Evolutionary conservation across 1,284 basidiomycete genomes (phyloP), one percentile per base, ranked within the genome.

Genomic region (Cutaneotrichosporon sp.): DNA sequence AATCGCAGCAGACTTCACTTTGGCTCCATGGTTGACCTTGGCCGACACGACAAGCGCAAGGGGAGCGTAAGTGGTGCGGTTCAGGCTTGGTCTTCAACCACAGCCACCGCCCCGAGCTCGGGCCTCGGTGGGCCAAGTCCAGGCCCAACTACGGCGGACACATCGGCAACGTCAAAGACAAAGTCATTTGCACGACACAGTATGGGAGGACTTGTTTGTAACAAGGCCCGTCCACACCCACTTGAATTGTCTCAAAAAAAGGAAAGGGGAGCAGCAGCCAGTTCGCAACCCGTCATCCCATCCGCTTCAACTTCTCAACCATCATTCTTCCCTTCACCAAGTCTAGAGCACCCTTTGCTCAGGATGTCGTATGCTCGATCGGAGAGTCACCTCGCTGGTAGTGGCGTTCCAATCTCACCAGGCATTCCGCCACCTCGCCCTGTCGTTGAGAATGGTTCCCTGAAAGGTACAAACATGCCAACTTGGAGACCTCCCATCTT

Each of bases 1-100:
- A 58, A 58, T 9, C 66, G 66, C 42, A 62, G 60, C 31, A 59
- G 58, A 11, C 63, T 67, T 30, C 62, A 65, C 58, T 67, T 68
- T 64, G 66, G 66, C 8, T 68, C 66, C 22, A 65, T 68, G 64
- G 66, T 68, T 32, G 64, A 68, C 53, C 57, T 68, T 0, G 56
- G 55, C 13, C 63, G 66, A 22, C 26, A 42, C 2, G 55, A 64
- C 53, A 64, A 52, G 47, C 55, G 55, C 22, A 42, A 26, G 38
- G 13, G 38, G 22, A 60, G n/a, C 52, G n/a, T 10, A 42, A 46
- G 2, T 52, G 52, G 9, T 16, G 32, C 30, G 49, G 14, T 18
- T n/a, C 42, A n/a, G 11, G 42, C 42, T 16, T 8, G 14, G 13
- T 4, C 14, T n/a, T n/a, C 18, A 14, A n/a, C 46, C 42, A 14